Conservation (phyloP, 192 early-diverging fungal genomes). For the Dissophora ornata region DNA sequence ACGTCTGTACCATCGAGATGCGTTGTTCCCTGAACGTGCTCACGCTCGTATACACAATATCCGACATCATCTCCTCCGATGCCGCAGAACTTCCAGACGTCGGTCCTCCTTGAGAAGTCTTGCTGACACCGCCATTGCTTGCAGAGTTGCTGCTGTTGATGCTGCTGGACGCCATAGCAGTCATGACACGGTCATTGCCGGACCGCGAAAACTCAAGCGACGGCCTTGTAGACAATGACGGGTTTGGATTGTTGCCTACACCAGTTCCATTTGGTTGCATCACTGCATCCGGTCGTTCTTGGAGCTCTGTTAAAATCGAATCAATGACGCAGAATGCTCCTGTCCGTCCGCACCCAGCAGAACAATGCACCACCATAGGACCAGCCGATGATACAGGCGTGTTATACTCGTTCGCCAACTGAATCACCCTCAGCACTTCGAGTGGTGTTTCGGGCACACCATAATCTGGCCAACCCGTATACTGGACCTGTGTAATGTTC, state of each 20-base stretch:
- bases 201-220: constrained; percentile 58
- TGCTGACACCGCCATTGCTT: too few relatives aligned
- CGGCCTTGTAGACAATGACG: constrained; percentile 21
- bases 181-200: constrained; percentile 57
- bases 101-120: too few relatives aligned
- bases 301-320: constrained; percentile 50
- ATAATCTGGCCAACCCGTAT: constrained; percentile 92
- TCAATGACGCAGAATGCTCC: constrained; percentile 72
- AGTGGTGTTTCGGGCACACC: constrained; percentile 79
- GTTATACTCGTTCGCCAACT: constrained; percentile 29
- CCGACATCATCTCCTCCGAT: constrained; percentile 30
- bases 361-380: constrained; percentile 66
- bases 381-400: constrained; percentile 29
- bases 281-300: constrained; percentile 1
- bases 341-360: constrained; percentile 69
- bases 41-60: constrained; percentile 73
- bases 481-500: constrained; percentile 86
- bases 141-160: neutral
- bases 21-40: constrained; percentile 79
- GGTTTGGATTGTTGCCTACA: constrained; percentile 56
- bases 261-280: constrained; percentile 62
- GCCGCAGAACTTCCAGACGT: too few relatives aligned
- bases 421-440: constrained; percentile 68
- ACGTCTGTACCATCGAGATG: constrained; percentile 84
- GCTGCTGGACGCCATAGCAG: constrained; percentile 20